These are phyloP conservation scores for Penicillium sp. DNA, from an alignment of 2,329 filamentous ascomycete genomes.

Conservation along the genomic window DNA sequence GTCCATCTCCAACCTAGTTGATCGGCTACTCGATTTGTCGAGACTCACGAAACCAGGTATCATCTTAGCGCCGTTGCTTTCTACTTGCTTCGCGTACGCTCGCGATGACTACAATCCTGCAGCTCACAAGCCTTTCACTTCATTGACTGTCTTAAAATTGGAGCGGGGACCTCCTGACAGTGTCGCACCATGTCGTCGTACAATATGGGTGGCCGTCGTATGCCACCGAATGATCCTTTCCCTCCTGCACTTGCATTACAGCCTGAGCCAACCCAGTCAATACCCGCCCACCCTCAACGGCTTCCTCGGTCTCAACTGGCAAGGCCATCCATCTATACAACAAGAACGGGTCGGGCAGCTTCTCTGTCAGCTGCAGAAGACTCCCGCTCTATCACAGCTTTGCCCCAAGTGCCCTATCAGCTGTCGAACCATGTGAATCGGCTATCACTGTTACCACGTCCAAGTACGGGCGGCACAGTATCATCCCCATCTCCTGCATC, in stretches of 20 bases:
- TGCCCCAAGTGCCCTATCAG: conserved; percentile 26
- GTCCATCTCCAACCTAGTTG: neutral
- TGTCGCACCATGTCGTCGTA: conserved; percentile 45
- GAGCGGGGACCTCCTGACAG: conserved; percentile 30
- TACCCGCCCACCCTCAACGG: conserved; percentile 22
- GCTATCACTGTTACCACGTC: conserved; percentile 37
- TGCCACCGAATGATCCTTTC: conserved; percentile 34
- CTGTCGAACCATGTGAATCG: conserved; percentile 31
- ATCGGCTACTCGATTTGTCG: neutral
- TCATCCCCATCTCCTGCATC: conserved; percentile 23
- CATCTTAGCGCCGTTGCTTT: conserved; percentile 4
- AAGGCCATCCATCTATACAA: conserved; percentile 27
- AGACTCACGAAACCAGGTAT: conserved; percentile 4
- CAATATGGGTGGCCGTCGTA: conserved; percentile 37
- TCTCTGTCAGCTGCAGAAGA: conserved; percentile 38
- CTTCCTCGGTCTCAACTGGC: conserved; percentile 35
- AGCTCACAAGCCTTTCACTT: conserved; percentile 28
- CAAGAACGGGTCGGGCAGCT: conserved; percentile 31
- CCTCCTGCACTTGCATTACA: conserved; percentile 31
- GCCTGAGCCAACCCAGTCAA: conserved; percentile 27
- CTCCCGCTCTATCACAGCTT: conserved; percentile 22
- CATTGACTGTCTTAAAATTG: conserved; percentile 35
- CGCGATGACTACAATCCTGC: conserved; percentile 40
- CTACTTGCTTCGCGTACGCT: conserved; percentile 8
- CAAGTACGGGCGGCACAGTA: conserved; percentile 28